phyloP scores from a whole-genome alignment of 2,329 filamentous ascomycete species.

The Fusarium sp. region DNA sequence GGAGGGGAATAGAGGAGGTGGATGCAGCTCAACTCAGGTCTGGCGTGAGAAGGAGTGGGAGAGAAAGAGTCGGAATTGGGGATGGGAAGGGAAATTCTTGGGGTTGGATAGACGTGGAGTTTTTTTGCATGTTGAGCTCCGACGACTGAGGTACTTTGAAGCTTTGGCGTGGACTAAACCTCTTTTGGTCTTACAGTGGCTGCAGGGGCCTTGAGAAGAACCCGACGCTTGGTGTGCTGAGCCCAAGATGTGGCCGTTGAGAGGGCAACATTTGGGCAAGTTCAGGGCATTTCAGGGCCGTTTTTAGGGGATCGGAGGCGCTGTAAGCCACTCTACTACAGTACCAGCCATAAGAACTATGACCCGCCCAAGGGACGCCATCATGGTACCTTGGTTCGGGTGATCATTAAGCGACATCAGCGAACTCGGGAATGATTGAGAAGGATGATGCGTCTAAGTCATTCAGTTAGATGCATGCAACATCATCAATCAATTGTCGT shows the following conservation, averaged over 20 bases:
- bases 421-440: constrained; percentile 29
- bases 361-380: constrained; percentile 34
- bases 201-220: constrained; percentile 27
- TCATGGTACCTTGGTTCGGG: constrained; percentile 39
- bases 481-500: neutral
- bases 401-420: constrained; percentile 38
- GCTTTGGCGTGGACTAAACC: constrained; percentile 46
- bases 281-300: constrained; percentile 10
- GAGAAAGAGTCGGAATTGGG: constrained; percentile 46
- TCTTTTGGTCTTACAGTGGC: constrained; percentile 31
- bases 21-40: constrained; percentile 40
- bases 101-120: constrained; percentile 50
- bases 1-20: constrained; percentile 26
- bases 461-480: neutral
- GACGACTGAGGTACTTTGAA: constrained; percentile 48
- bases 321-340: constrained; percentile 15
- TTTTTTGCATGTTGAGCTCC: constrained; percentile 55
- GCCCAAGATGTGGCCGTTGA: constrained; percentile 29
- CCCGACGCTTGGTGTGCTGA: constrained; percentile 22
- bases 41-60: constrained; percentile 48
- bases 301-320: constrained; percentile 8
- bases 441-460: constrained; percentile 1
- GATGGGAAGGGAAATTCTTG: constrained; percentile 49
- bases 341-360: neutral
- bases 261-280: constrained; percentile 22